Conservation (phyloP, 2,329 filamentous ascomycete species). For the Fusarium siculi region DNA sequence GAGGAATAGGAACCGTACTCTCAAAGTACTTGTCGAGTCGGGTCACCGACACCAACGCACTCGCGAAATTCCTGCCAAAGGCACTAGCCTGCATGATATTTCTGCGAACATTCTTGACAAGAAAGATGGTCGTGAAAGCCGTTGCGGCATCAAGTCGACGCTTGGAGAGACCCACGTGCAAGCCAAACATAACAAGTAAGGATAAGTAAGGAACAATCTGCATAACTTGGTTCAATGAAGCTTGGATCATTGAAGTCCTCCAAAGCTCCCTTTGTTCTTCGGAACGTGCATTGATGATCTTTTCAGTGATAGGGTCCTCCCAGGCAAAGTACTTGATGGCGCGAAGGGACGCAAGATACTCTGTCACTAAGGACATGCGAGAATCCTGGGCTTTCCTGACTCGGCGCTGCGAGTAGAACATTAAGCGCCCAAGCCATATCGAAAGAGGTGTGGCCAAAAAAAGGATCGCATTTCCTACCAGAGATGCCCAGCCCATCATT, state of each 20-base stretch:
- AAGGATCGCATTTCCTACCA: constrained; percentile 63
- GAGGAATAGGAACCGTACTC: constrained; percentile 59
- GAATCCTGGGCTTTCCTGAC: constrained; percentile 66
- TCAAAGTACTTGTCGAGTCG: constrained; percentile 66
- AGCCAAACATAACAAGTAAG: constrained; percentile 64
- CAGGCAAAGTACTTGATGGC: constrained; percentile 71
- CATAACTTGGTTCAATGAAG: constrained; percentile 59
- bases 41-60: constrained; percentile 56
- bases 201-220: constrained; percentile 64
- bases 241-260: constrained; percentile 61
- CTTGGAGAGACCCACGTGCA: constrained; percentile 60
- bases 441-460: constrained; percentile 62
- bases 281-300: constrained; percentile 60
- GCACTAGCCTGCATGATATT: constrained; percentile 63
- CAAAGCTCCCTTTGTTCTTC: constrained; percentile 66
- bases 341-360: constrained; percentile 67
- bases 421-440: constrained; percentile 58
- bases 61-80: constrained; percentile 51
- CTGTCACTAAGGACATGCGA: constrained; percentile 66
- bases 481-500: constrained; percentile 65
- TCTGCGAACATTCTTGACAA: constrained; percentile 63
- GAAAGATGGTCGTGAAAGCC: constrained; percentile 66
- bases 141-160: constrained; percentile 64
- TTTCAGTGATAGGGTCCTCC: constrained; percentile 64
- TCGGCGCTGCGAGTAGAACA: constrained; percentile 62